phyloP scores from a whole-genome alignment of 768 basidiomycete species.

The Peribolospora baueri region DNA sequence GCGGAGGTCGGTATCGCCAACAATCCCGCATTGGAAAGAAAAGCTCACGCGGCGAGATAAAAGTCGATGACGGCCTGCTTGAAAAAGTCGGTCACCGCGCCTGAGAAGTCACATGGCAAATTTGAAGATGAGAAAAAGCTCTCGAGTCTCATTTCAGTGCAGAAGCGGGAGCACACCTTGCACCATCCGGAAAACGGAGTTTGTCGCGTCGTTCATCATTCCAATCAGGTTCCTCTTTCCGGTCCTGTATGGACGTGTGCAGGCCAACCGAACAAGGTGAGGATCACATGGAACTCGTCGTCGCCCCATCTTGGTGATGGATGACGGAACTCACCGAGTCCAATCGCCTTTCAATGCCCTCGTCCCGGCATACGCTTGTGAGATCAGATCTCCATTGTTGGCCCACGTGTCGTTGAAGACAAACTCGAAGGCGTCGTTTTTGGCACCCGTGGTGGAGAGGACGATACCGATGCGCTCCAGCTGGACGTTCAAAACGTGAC shows the following conservation, averaged over 20 bases:
- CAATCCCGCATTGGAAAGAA: not conserved
- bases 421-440: slow-evolving; percentile 37
- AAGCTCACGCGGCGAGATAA: not conserved
- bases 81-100: slow-evolving; percentile 58
- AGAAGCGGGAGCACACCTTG: slow-evolving; percentile 27
- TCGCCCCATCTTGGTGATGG: too few relatives aligned
- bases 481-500: slow-evolving; percentile 36
- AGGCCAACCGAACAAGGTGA: not conserved
- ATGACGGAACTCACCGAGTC: slow-evolving; percentile 34
- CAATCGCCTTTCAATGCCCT: slow-evolving; percentile 91
- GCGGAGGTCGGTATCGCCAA: not conserved
- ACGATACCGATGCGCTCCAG: slow-evolving; percentile 26
- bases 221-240: slow-evolving; percentile 86
- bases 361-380: slow-evolving; percentile 41
- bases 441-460: slow-evolving; percentile 40
- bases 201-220: slow-evolving; percentile 76
- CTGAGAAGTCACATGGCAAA: slow-evolving; percentile 3
- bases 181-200: slow-evolving; percentile 64
- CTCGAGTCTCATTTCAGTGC: slow-evolving; percentile 34
- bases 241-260: slow-evolving; percentile 27
- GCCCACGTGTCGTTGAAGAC: slow-evolving; percentile 92
- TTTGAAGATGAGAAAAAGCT: not conserved
- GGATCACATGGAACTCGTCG: too few relatives aligned
- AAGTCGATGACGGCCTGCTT: slow-evolving; percentile 86
- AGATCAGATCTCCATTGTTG: slow-evolving; percentile 75